Conservation (phyloP, 2,329 filamentous ascomycete genomes). For the Paramyrothecium sp. region DNA sequence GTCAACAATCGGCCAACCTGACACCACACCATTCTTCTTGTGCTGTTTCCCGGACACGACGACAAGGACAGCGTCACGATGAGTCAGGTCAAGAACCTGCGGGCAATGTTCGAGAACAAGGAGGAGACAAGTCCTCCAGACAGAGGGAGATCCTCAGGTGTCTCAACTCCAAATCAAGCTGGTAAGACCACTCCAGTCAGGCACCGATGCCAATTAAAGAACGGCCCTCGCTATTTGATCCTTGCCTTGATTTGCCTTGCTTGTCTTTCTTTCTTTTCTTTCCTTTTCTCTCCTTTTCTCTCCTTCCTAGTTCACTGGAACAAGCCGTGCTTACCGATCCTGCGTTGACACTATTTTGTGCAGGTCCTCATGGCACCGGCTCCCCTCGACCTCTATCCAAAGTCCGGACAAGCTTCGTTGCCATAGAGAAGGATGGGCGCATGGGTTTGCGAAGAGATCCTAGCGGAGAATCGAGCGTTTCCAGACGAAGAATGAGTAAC, state of each 20-base stretch:
- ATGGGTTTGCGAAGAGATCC: constrained; percentile 47
- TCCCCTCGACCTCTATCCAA: constrained; percentile 69
- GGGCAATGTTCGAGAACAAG: constrained; percentile 79
- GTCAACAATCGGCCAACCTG: not conserved
- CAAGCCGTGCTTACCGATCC: not conserved
- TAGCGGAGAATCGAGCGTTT: constrained; percentile 36
- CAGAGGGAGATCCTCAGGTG: constrained; percentile 66
- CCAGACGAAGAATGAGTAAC: constrained; percentile 33
- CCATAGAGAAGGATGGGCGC: constrained; percentile 65
- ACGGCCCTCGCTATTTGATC: not conserved
- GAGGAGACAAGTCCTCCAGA: constrained; percentile 64
- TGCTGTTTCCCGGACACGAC: constrained; percentile 17
- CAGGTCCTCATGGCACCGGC: constrained; percentile 35
- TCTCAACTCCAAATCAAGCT: constrained; percentile 29
- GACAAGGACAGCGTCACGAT: constrained; percentile 38
- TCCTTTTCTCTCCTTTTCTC: not conserved
- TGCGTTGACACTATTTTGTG: not conserved
- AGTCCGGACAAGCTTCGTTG: constrained; percentile 73
- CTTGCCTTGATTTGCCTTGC: not conserved
- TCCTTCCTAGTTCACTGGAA: not conserved
- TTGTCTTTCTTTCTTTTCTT: not conserved
- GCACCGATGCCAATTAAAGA: too few species aligned
- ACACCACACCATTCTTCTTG: constrained; percentile 8
- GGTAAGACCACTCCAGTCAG: constrained; percentile 15
- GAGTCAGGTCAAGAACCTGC: constrained; percentile 71